These are phyloP conservation scores for Lodderomyces parapsilosis DNA, from an alignment of 1,139 yeast genomes.

Conservation along the genomic window DNA sequence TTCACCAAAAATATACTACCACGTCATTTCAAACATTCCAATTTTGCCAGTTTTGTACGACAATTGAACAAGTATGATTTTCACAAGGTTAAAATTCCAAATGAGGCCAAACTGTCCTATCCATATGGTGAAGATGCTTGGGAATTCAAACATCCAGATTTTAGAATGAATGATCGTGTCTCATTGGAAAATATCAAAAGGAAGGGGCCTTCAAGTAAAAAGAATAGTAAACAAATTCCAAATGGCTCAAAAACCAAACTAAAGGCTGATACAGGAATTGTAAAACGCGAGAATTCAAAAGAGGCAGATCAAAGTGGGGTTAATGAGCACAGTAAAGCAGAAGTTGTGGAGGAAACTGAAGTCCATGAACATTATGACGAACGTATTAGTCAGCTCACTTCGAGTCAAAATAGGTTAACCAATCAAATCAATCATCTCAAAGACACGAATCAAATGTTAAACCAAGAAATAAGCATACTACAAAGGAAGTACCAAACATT, in stretches of 20 bases:
- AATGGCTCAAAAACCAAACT: neutral
- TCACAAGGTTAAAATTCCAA: slow-evolving; percentile 78
- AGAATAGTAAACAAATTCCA: slow-evolving; percentile 8
- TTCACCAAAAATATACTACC: slow-evolving; percentile 87
- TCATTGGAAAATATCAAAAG: slow-evolving; percentile 77
- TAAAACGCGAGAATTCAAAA: slow-evolving; percentile 6
- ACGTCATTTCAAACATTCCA: slow-evolving; percentile 87
- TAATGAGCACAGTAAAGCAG: neutral
- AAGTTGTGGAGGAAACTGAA: slow-evolving; percentile 1
- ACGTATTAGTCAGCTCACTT: slow-evolving; percentile 11
- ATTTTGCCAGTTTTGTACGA: slow-evolving; percentile 91
- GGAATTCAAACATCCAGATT: slow-evolving; percentile 94
- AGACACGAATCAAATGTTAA: slow-evolving; percentile 40
- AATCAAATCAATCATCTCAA: slow-evolving; percentile 43
- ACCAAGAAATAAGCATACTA: slow-evolving; percentile 44
- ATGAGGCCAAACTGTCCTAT: slow-evolving; percentile 49
- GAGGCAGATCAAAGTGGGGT: slow-evolving; percentile 4
- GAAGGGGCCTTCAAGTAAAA: slow-evolving; percentile 67
- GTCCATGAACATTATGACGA: slow-evolving; percentile 10
- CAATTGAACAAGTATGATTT: slow-evolving; percentile 95
- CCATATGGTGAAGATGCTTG: slow-evolving; percentile 82
- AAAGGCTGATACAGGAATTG: neutral
- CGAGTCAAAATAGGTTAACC: slow-evolving; percentile 26
- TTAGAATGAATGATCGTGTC: slow-evolving; percentile 66
- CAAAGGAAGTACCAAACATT: slow-evolving; percentile 63